Conservation (phyloP, 805 yeast species). For the Candida nanaspora region DNA sequence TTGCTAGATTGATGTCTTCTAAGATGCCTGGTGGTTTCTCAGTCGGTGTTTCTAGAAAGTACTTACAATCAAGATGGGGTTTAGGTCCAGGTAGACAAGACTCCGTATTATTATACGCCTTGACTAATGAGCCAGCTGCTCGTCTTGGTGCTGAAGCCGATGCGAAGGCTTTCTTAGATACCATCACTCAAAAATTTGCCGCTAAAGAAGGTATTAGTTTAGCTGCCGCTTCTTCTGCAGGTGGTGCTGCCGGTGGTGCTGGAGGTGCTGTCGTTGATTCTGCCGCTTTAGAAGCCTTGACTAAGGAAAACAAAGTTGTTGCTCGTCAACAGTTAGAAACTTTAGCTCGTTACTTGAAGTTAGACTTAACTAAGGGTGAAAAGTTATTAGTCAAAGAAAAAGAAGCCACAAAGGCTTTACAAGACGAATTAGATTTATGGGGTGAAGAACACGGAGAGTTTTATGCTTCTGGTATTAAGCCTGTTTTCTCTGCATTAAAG, state of each 20-base stretch:
- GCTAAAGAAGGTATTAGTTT: constrained; percentile 72
- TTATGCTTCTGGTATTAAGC: constrained; percentile 86
- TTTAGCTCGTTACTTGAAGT: constrained; percentile 88
- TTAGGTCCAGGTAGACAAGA: constrained; percentile 93
- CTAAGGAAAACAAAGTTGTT: constrained; percentile 60
- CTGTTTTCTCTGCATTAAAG: constrained; percentile 84
- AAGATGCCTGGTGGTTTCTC: constrained; percentile 99
- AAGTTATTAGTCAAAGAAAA: constrained; percentile 77
- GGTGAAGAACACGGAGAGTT: constrained; percentile 87
- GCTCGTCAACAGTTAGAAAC: constrained; percentile 85
- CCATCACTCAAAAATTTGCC: constrained; percentile 79
- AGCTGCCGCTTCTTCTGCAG: constrained; percentile 54
- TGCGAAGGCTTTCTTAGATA: constrained; percentile 84
- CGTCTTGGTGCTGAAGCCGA: constrained; percentile 85
- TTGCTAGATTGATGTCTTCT: constrained; percentile 87
- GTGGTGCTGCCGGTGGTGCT: constrained; percentile 45
- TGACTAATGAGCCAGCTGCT: constrained; percentile 84
- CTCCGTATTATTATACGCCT: constrained; percentile 71
- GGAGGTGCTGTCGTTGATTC: constrained; percentile 90
- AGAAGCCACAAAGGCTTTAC: constrained; percentile 76
- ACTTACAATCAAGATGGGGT: constrained; percentile 89
- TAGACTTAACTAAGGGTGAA: constrained; percentile 88
- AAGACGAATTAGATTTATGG: constrained; percentile 88
- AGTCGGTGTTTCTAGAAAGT: constrained; percentile 84
- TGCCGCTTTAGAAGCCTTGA: constrained; percentile 84